These are phyloP conservation scores for Limonomyces culmigenus DNA, from an alignment of 1,284 basidiomycete species.

Conservation along the genomic window DNA sequence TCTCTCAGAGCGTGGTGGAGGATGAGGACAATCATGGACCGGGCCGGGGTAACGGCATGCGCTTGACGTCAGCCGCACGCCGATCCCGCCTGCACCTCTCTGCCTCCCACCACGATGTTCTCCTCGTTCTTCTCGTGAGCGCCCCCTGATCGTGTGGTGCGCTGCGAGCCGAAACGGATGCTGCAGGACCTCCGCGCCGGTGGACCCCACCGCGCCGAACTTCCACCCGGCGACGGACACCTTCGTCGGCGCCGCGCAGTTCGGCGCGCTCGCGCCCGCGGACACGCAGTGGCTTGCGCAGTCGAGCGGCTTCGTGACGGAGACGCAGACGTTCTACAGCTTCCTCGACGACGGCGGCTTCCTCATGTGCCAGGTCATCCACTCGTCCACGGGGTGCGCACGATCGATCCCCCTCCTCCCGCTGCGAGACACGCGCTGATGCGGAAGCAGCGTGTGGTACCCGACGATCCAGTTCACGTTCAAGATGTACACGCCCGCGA, in stretches of 20 bases:
- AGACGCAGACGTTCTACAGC: slow-evolving; percentile 87
- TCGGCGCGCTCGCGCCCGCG: slow-evolving; percentile 51
- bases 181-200: slow-evolving; percentile 30
- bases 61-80: too few relatives aligned
- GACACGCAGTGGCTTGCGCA: slow-evolving; percentile 72
- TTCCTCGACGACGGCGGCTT: slow-evolving; percentile 71
- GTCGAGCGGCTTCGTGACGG: slow-evolving; percentile 74
- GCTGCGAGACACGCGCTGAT: slow-evolving; percentile 1
- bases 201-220: slow-evolving; percentile 52
- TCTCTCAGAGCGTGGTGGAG: too few relatives aligned
- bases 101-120: slow-evolving; percentile 1
- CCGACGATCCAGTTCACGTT: slow-evolving; percentile 93
- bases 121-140: slow-evolving; percentile 3
- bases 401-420: slow-evolving; percentile 9
- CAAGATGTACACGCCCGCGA: slow-evolving; percentile 77
- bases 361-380: slow-evolving; percentile 87
- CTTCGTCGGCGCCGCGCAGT: slow-evolving; percentile 35
- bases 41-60: too few relatives aligned
- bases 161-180: not conserved
- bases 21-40: too few relatives aligned
- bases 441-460: slow-evolving; percentile 69
- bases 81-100: too few relatives aligned
- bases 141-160: not conserved
- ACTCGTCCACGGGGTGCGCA: slow-evolving; percentile 83
- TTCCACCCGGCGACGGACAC: slow-evolving; percentile 61